Conservation (phyloP, 441 rosid genomes). For the Brassica hybrid region DNA sequence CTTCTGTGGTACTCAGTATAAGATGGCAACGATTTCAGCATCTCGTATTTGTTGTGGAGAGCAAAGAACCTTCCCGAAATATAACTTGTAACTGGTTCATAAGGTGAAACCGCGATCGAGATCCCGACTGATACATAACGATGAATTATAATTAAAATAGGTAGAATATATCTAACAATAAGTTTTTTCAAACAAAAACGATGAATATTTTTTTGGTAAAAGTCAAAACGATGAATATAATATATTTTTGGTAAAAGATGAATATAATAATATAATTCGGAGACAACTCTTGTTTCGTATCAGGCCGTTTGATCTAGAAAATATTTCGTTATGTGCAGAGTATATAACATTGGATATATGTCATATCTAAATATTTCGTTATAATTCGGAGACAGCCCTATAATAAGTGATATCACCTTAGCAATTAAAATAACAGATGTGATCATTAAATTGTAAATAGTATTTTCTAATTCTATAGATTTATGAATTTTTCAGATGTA, state of each 20-base stretch:
- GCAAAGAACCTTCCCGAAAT: background rate
- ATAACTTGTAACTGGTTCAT: conserved; percentile 21
- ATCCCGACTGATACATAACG: conserved; percentile 16
- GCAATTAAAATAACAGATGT: background rate
- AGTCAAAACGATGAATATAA: background rate
- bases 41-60: conserved; percentile 22
- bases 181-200: background rate
- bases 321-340: background rate
- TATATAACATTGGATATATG: background rate
- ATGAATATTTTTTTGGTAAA: background rate
- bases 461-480: background rate
- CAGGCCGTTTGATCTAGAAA: background rate
- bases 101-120: conserved; percentile 15
- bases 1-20: conserved; percentile 25
- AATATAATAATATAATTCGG: background rate
- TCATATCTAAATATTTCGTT: background rate
- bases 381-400: background rate
- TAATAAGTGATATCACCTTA: background rate
- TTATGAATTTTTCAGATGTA: background rate
- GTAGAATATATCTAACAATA: background rate
- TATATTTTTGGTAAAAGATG: background rate
- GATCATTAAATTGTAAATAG: background rate
- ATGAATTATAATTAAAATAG: background rate
- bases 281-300: background rate
- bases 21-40: conserved; percentile 27